phyloP scores from a whole-genome alignment of 495 filamentous ascomycete species.

The Aspergillus leporis region DNA sequence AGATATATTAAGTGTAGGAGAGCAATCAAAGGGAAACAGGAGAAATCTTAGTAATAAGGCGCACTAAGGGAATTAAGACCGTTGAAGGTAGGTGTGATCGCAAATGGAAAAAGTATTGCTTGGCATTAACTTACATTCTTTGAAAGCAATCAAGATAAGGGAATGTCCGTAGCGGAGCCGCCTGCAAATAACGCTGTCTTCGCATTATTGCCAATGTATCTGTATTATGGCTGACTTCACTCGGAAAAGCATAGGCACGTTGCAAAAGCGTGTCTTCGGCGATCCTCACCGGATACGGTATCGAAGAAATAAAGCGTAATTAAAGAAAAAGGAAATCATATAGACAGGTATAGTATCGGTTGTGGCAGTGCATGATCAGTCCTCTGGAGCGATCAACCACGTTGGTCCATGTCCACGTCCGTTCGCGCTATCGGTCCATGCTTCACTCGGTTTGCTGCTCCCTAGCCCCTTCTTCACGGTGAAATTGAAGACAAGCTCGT shows the following conservation, averaged over 20 bases:
- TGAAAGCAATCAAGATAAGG: not conserved
- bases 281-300: constrained; percentile 7
- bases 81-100: not conserved
- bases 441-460: constrained; percentile 17
- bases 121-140: not conserved
- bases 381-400: constrained; percentile 38
- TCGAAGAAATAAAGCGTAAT: not conserved
- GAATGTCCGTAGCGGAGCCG: not conserved
- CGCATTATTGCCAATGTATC: constrained; percentile 5
- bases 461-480: not conserved
- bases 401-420: constrained; percentile 37
- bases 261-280: constrained; percentile 4
- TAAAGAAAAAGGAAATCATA: constrained; percentile 8
- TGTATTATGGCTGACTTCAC: not conserved
- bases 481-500: not conserved
- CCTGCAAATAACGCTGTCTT: not conserved
- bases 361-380: constrained; percentile 25
- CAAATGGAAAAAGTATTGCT: not conserved
- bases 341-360: constrained; percentile 12
- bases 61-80: not conserved
- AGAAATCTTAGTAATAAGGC: not conserved
- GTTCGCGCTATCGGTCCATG: constrained; percentile 26
- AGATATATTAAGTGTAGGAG: not conserved
- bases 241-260: constrained; percentile 10
- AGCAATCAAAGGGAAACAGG: not conserved